A percentile compares a stretch with the other conserved stretches of the same genome.
Evolutionary conservation across 169 alveolate species (phyloP).

Genomic region (Eimeria tenella): DNA sequence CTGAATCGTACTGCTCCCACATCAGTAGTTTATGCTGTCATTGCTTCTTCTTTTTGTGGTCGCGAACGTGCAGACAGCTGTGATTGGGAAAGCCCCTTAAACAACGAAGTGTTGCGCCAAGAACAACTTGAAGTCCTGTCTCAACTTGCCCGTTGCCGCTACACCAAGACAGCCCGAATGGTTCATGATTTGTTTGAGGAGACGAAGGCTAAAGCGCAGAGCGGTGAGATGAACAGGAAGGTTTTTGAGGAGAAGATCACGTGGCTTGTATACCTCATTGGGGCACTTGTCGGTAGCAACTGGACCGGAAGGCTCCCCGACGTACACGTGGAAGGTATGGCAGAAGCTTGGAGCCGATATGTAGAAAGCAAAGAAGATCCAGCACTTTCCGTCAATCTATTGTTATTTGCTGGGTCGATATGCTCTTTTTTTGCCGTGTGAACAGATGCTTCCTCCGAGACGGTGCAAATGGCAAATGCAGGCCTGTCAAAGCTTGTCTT

Average conservation of each 20-base stretch:
- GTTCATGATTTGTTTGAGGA: conserved; percentile 80
- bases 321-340: conserved; percentile 56
- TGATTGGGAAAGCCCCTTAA: conserved; percentile 85
- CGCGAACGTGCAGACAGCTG: conserved; percentile 70
- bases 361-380: too few species aligned
- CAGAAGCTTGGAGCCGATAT: neutral
- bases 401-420: too few species aligned
- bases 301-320: conserved; percentile 80
- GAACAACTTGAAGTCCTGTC: conserved; percentile 90
- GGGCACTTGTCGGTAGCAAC: conserved; percentile 84
- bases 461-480: conserved; percentile 72
- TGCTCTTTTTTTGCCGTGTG: neutral
- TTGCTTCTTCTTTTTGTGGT: too few species aligned
- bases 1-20: too few species aligned
- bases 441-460: conserved; percentile 58
- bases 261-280: conserved; percentile 87
- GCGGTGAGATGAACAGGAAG: conserved; percentile 80
- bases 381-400: too few species aligned
- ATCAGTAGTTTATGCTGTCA: neutral
- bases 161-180: conserved; percentile 76
- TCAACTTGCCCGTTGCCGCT: conserved; percentile 87
- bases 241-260: conserved; percentile 85
- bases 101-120: conserved; percentile 86
- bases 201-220: conserved; percentile 80
- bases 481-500: conserved; percentile 74